Base-by-base conservation (phyloP, 371 early-diverging fungal species). In the Syncephalastrum contaminatum region DNA sequence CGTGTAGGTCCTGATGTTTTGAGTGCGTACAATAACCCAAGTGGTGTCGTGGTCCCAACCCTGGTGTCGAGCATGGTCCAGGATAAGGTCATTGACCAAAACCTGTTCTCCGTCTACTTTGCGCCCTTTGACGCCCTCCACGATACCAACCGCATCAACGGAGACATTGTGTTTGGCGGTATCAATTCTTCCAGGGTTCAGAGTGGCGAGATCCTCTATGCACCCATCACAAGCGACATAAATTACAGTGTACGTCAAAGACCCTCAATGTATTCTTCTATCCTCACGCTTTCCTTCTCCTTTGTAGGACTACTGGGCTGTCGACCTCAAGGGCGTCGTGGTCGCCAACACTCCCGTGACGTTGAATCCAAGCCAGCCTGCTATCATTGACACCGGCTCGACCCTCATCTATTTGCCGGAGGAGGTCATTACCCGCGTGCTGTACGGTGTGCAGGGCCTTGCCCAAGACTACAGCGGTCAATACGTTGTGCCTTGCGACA, bases 301-400 rank as follows among this genome's bases (percentile, higher is more conserved):
- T 50, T 45, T 12, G 15, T 50, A 73, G 77, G 70, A 73, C 40
- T 77, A 73, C 51, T 77, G 77, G 77, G 73, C 77, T 14, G 65
- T 64, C 8, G 68, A 77, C 48, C 52, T 77, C 16, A 62, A 71
- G 24, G 25, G 36, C 1, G 63, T 77, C 5, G 16, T n/a, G n/a
- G n/a, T 51, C 14, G 55, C 71, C 41, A 70, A 65, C n/a, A 39
- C 48, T 16, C 49, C 27, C 12, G 41, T 57, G 6, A n/a, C 4
- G 4, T 62, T 62, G 19, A 43, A 47, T 2, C 21, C 43, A 1
- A 25, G 39, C 2, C n/a, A 73, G 2, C 41, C 67, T 0, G 71
- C 64, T 12, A 53, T 77, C 48, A 52, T 73, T 1, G 77, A 77
- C 54, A 73, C 77, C 18, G 74, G 74, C 59, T 67, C 77, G 1